Evolutionary conservation across 208 protist species (phyloP), one percentile per base, ranked within the genome.

Genomic region (Acanthamoeba castellanii): DNA sequence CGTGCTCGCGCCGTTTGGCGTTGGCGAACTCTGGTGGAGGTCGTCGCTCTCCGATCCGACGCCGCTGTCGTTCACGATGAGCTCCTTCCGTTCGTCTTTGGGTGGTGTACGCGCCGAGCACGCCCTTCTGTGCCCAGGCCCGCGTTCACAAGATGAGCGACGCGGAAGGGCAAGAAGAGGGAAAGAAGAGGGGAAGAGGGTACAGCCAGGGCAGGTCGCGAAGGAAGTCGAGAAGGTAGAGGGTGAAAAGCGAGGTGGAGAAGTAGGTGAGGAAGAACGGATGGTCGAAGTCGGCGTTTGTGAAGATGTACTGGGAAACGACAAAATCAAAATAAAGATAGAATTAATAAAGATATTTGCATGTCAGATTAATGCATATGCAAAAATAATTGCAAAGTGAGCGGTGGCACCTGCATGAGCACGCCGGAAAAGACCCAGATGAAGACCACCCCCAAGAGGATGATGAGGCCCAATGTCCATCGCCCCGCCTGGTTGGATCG

Each of bases 241-340:
- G 9, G 27, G 66, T 92, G 87, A 97, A 97, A 64, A 96, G 85
- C 9, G 92, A 82, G 11, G 95, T 97, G 52, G 94, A 95, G 55
- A 91, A 96, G 74, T 94, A 97, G 52, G 96, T 96, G 70, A 97
- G n/a, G 84, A 96, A 96, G 64, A 96, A 95, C 11, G 96, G 96
- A 74, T 97, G 96, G 52, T 95, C 82, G 68, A 96, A 97, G 32
- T 92, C 52, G 52, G 61, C 52, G 5, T 89, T 20, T 7, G 68
- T 94, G 50, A 96, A 96, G 13, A 94, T 95, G 74, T 95, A 95
- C 70, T 96, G 45, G 37, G 37, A 32, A 74, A 9, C 72, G 34
- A 92, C 4, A 91, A 91, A 91, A 47, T 27, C 50, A 27, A n/a
- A n/a, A n/a, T n/a, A n/a, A n/a, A n/a, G n/a, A n/a, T n/a, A n/a